These are phyloP conservation scores for Phyllosticta paracitricarpa DNA, from an alignment of 2,329 filamentous ascomycete genomes.

Conservation along the genomic window DNA sequence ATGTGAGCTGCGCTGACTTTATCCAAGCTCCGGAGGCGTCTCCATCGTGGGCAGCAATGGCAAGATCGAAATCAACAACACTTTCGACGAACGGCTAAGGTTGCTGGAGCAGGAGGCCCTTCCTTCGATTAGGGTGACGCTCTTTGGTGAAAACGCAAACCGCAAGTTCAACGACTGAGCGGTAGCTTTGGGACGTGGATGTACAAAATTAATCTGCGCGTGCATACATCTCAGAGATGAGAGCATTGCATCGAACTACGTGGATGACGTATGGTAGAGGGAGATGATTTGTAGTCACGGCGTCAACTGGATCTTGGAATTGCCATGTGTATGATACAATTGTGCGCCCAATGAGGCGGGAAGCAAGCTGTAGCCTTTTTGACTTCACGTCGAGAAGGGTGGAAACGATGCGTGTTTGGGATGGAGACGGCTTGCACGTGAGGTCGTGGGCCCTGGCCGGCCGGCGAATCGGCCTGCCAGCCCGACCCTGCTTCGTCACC, in stretches of 20 bases:
- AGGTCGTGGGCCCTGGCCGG: neutral
- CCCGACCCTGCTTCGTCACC: neutral
- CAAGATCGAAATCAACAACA: constrained; percentile 98
- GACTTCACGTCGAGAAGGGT: neutral
- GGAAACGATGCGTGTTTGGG: neutral
- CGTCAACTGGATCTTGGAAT: constrained; percentile 4
- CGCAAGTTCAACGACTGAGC: constrained; percentile 80
- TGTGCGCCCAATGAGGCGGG: constrained; percentile 2
- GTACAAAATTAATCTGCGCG: neutral
- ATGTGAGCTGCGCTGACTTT: constrained; percentile 6
- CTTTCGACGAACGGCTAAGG: constrained; percentile 80
- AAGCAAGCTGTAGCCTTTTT: neutral
- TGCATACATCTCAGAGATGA: neutral
- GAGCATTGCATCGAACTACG: neutral
- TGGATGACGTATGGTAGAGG: neutral
- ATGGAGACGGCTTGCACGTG: neutral
- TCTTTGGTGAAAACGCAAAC: constrained; percentile 94
- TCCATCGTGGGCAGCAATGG: constrained; percentile 70
- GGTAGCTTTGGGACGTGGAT: neutral
- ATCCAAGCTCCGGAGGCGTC: constrained; percentile 70
- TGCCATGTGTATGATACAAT: constrained; percentile 9
- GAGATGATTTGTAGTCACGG: constrained; percentile 1
- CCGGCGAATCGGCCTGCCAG: constrained; percentile 1
- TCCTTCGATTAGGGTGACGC: constrained; percentile 69
- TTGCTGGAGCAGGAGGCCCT: constrained; percentile 78